phyloP scores from a whole-genome alignment of 202 grass and related monocot genomes.

The Digitaria exilis region DNA sequence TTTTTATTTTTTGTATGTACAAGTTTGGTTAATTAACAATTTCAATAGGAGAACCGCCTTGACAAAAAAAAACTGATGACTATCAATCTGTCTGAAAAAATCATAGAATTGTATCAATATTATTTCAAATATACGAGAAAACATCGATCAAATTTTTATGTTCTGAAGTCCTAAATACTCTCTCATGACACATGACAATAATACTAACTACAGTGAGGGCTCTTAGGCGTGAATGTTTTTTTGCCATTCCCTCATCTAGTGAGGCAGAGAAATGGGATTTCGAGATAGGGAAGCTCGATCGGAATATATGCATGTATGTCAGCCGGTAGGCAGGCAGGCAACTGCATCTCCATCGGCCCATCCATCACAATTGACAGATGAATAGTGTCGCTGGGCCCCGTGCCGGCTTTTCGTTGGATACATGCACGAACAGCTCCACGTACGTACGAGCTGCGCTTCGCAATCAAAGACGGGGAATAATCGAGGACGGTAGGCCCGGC shows the following conservation, averaged over 20 bases:
- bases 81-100: too few relatives aligned
- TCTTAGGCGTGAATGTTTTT: neutral
- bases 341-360: constrained; percentile 21
- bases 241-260: neutral
- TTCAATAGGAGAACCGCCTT: too few relatives aligned
- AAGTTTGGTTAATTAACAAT: too few relatives aligned
- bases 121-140: too few relatives aligned
- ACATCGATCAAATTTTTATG: too few relatives aligned
- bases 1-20: too few relatives aligned
- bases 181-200: too few relatives aligned
- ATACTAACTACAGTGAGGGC: too few relatives aligned
- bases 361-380: neutral
- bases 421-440: neutral
- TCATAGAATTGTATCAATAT: too few relatives aligned
- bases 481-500: neutral
- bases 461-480: constrained; percentile 13
- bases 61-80: neutral
- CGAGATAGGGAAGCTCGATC: neutral
- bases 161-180: too few relatives aligned
- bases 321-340: constrained; percentile 26
- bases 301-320: constrained; percentile 36
- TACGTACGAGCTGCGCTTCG: neutral
- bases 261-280: neutral
- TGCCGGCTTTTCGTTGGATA: neutral
- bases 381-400: neutral